These are phyloP conservation scores for Epichloe bromicola DNA, from an alignment of 2,329 filamentous ascomycete genomes.

Conservation along the genomic window DNA sequence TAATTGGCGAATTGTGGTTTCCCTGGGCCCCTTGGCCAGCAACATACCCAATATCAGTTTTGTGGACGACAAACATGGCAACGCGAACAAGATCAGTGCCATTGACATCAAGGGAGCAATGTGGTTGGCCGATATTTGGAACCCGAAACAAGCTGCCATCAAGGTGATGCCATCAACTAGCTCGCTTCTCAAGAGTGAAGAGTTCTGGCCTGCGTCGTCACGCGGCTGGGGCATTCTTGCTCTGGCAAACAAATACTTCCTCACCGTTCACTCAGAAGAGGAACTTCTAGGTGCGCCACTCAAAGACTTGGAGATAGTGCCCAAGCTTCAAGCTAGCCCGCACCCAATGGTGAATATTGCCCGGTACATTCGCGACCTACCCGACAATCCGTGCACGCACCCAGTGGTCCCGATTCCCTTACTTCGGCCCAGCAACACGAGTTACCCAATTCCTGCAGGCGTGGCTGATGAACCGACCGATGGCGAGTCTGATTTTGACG, in stretches of 20 bases:
- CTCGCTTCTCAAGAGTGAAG: slow-evolving; percentile 15
- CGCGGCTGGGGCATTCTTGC: slow-evolving; percentile 37
- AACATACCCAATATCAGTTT: slow-evolving; percentile 45
- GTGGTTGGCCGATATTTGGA: slow-evolving; percentile 43
- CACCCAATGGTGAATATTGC: slow-evolving; percentile 15
- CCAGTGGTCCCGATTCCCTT: not conserved
- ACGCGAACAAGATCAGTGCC: slow-evolving; percentile 36
- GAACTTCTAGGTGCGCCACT: slow-evolving; percentile 20
- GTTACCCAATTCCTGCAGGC: not conserved
- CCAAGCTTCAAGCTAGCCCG: slow-evolving; percentile 4
- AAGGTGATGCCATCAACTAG: slow-evolving; percentile 11
- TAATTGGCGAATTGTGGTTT: slow-evolving; percentile 37
- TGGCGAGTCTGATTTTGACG: slow-evolving; percentile 8
- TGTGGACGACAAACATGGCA: slow-evolving; percentile 29
- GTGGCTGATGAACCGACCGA: slow-evolving; percentile 3
- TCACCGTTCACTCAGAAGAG: slow-evolving; percentile 20
- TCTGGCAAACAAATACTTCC: slow-evolving; percentile 30
- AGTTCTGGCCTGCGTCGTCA: slow-evolving; percentile 16
- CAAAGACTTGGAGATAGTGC: slow-evolving; percentile 10
- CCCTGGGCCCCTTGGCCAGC: slow-evolving; percentile 22
- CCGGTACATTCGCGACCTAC: slow-evolving; percentile 13
- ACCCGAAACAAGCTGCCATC: slow-evolving; percentile 14
- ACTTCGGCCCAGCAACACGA: not conserved
- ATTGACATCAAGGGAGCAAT: slow-evolving; percentile 35
- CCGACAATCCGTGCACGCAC: slow-evolving; percentile 18